Evolutionary conservation across 2,329 filamentous ascomycete genomes (phyloP), one percentile per base, ranked within the genome.

Genomic region (Xylaria sp.): DNA sequence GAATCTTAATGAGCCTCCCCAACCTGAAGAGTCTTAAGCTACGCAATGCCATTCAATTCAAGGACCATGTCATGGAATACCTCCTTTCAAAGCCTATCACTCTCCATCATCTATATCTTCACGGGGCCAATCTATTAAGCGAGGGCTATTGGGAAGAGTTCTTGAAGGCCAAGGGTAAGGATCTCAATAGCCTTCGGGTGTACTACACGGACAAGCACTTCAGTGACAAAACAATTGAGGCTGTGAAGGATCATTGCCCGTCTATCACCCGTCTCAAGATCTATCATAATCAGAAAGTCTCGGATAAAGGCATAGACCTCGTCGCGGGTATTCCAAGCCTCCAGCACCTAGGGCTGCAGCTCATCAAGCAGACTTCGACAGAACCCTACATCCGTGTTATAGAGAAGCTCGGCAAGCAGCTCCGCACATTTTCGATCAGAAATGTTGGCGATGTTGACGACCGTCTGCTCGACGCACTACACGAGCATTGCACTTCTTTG

Each of bases 1-100:
- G 87, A 60, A 90, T 96, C 39, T 92, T 97, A 58, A 88, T 91
- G 47, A 80, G 85, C 2, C 86, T 89, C 52, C 85, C 90, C 0
- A 79, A 78, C 5, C 76, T 96, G 49, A 84, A 84, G 63, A 81
- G 81, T 40, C 78, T 97, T 52, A 89, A 91, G 60, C 76, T 96
- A 9, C 86, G 89, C 44, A 93, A 92, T 65, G 91, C 88, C n/a
- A 90, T 94, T 45, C 92, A 96, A 67, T 88, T 97, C 78, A 96
- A 96, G 72, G 89, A 97, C 65, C 79, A 80, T 38, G 89, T 92
- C 39, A 81, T 97, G 71, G 84, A 91, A 48, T 96, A 93, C 69
- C 82, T 97, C 66, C 77, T 90, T 18, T 85, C 86, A 50, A 89
- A 90, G 44, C 81, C 89, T 45, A 82, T 85, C 45, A 73, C 81